Conservation (phyloP, 441 rosid genomes). For the Croton setiger region DNA sequence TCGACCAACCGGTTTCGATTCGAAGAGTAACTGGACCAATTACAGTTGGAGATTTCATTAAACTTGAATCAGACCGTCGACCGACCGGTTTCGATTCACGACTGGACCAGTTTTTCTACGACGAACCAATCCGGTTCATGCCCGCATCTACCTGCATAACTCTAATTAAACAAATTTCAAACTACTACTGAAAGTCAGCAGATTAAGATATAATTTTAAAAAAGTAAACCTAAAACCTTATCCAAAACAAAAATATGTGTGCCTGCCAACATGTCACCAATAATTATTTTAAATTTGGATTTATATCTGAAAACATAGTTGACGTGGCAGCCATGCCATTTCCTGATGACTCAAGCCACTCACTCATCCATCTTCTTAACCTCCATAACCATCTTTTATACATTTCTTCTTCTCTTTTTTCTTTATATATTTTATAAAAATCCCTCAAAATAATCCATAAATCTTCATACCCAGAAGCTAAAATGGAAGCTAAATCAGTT, state of each 20-base stretch:
- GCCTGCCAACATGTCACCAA: not conserved
- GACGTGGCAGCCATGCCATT: conserved; percentile 34
- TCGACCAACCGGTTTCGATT: too few species aligned
- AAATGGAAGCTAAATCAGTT: conserved; percentile 42
- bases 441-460: too few species aligned
- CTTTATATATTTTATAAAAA: not conserved
- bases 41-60: too few species aligned
- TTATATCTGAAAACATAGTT: not conserved
- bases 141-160: too few species aligned
- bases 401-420: not conserved
- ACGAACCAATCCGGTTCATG: too few species aligned
- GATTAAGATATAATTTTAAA: not conserved
- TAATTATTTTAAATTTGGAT: conserved; percentile 21
- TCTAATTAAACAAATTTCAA: too few species aligned
- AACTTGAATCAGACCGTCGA: too few species aligned
- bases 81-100: too few species aligned
- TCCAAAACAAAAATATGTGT: conserved; percentile 19
- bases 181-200: too few species aligned
- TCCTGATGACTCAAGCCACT: conserved; percentile 15
- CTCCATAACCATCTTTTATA: not conserved
- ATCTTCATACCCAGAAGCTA: not conserved
- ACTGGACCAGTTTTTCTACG: too few species aligned
- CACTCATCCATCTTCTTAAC: not conserved
- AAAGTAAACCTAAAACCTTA: conserved; percentile 15
- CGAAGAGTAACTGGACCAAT: too few species aligned